These are phyloP conservation scores for Leccinum sublutescens DNA, from an alignment of 768 basidiomycete genomes.

Conservation along the genomic window DNA sequence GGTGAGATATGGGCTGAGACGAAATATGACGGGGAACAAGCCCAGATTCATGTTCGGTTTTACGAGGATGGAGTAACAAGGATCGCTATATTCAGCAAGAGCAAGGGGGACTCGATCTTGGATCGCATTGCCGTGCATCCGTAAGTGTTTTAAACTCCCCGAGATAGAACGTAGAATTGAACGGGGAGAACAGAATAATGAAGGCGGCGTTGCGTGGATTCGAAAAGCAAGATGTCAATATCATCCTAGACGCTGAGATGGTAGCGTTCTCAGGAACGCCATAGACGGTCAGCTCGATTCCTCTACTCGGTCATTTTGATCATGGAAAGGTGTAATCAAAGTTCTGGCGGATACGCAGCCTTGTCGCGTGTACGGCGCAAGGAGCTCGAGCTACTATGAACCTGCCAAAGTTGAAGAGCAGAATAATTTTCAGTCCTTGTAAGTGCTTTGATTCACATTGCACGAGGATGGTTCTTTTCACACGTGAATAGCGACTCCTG, in stretches of 20 bases:
- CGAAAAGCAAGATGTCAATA: conserved; percentile 42
- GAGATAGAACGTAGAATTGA: background rate
- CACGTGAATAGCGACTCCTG: conserved; percentile 34
- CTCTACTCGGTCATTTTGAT: background rate
- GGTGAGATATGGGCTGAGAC: conserved; percentile 76
- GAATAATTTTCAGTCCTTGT: conserved; percentile 24
- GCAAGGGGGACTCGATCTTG: conserved; percentile 73
- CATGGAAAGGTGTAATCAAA: conserved; percentile 40
- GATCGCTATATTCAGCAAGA: conserved; percentile 87
- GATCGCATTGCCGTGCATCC: conserved; percentile 69
- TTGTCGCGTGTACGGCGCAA: conserved; percentile 57
- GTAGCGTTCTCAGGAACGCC: conserved; percentile 63
- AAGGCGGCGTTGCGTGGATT: conserved; percentile 50
- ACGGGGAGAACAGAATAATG: conserved; percentile 46
- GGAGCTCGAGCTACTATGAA: conserved; percentile 44
- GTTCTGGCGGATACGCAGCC: conserved; percentile 69
- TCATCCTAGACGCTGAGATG: conserved; percentile 86
- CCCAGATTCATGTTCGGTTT: conserved; percentile 82
- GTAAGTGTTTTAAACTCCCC: conserved; percentile 22
- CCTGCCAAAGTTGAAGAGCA: conserved; percentile 11
- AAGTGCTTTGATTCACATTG: background rate
- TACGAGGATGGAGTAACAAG: conserved; percentile 33
- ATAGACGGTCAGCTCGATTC: conserved; percentile 63
- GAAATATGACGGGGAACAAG: conserved; percentile 94
- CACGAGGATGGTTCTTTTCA: conserved; percentile 10